Evolutionary conservation across 2,329 filamentous ascomycete species (phyloP).

Genomic region (Myriangium duriaei): DNA sequence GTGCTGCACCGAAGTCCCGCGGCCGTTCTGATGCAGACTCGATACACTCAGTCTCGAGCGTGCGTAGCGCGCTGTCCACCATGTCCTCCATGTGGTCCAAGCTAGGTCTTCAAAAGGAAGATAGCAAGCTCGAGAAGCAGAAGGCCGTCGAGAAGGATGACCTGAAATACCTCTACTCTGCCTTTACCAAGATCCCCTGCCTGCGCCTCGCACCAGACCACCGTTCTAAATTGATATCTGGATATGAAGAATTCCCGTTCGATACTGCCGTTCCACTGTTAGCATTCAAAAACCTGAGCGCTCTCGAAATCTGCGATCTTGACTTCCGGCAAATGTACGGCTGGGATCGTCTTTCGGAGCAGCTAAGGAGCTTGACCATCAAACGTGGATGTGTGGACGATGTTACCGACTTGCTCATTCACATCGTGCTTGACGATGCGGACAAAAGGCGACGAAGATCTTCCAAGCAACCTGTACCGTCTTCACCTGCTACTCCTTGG

Average conservation of each 20-base stretch:
- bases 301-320: constrained; percentile 85
- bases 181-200: constrained; percentile 96
- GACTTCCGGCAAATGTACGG: constrained; percentile 96
- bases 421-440: constrained; percentile 93
- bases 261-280: constrained; percentile 94
- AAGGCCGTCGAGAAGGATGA: constrained; percentile 77
- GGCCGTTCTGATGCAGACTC: constrained; percentile 75
- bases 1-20: constrained; percentile 68
- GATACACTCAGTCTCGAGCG: constrained; percentile 89
- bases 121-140: constrained; percentile 76
- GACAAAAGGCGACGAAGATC: constrained; percentile 81
- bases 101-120: constrained; percentile 70
- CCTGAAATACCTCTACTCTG: constrained; percentile 91
- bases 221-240: constrained; percentile 75
- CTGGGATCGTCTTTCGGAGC: constrained; percentile 88
- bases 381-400: constrained; percentile 83
- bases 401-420: constrained; percentile 75
- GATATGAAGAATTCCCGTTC: constrained; percentile 96
- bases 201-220: constrained; percentile 84
- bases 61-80: constrained; percentile 92
- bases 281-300: constrained; percentile 92
- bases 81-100: constrained; percentile 91
- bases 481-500: constrained; percentile 65
- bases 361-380: constrained; percentile 76
- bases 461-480: constrained; percentile 57